Percentiles rank a stretch among this genome's conserved stretches.
These are phyloP conservation scores for Elongisporangium anandrum DNA, from an alignment of 352 stramenopile species.

Conservation along the genomic window DNA sequence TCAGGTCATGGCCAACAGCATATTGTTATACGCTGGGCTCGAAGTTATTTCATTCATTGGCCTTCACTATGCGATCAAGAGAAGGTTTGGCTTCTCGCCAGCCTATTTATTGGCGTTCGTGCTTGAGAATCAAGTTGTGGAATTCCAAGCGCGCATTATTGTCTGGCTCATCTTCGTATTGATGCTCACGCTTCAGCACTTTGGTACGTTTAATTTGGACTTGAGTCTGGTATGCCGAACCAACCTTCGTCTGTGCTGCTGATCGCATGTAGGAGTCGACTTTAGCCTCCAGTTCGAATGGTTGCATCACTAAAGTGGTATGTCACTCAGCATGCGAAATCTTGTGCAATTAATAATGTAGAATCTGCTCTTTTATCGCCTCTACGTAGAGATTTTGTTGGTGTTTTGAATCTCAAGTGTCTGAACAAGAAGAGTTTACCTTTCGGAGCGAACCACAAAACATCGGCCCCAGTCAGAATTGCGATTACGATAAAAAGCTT, in stretches of 20 bases:
- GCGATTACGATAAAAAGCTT: neutral
- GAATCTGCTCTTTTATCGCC: too few relatives aligned
- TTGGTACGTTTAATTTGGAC: constrained; percentile 10
- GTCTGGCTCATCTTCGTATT: constrained; percentile 26
- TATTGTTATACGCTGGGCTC: neutral
- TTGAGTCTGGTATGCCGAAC: too few relatives aligned
- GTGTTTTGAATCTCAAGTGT: too few relatives aligned
- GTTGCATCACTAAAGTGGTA: neutral
- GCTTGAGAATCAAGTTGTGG: constrained; percentile 21
- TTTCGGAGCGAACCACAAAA: too few relatives aligned
- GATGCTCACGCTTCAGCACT: constrained; percentile 18
- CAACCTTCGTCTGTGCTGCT: too few relatives aligned
- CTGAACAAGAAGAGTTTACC: too few relatives aligned
- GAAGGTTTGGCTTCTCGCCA: constrained; percentile 15
- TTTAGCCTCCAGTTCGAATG: neutral
- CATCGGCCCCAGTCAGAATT: too few relatives aligned
- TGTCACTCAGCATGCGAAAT: too few relatives aligned
- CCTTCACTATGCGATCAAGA: constrained; percentile 11
- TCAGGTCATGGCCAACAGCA: neutral
- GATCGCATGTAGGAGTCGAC: neutral
- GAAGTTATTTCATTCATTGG: neutral
- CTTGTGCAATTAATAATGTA: too few relatives aligned
- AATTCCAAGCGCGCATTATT: constrained; percentile 18
- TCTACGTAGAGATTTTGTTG: too few relatives aligned
- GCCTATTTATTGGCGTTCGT: constrained; percentile 35